phyloP scores from a whole-genome alignment of 2,329 filamentous ascomycete genomes.

The Paracoccidioides brasiliensis region DNA sequence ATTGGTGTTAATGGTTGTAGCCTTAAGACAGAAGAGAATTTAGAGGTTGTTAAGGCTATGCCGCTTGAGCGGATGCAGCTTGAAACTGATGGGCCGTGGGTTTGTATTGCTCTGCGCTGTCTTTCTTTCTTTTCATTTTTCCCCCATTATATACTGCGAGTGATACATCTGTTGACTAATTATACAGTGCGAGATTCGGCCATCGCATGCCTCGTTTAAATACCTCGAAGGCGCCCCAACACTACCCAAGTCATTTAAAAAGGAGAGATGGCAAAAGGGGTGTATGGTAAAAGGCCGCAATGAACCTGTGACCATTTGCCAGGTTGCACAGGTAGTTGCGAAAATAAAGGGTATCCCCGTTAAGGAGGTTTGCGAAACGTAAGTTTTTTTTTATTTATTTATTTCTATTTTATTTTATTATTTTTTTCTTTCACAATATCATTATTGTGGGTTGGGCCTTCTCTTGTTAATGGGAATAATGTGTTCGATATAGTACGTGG shows the following conservation, averaged over 20 bases:
- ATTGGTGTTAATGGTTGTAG: slow-evolving; percentile 96
- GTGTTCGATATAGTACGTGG: slow-evolving; percentile 45
- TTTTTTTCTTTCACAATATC: background rate
- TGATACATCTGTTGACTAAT: background rate
- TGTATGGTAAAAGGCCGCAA: slow-evolving; percentile 90
- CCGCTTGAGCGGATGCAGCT: slow-evolving; percentile 73
- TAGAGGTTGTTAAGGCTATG: slow-evolving; percentile 68
- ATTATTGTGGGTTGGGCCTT: too few species aligned
- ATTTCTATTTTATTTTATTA: background rate
- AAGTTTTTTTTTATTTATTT: slow-evolving; percentile 23
- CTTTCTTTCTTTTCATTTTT: background rate
- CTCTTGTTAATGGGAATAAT: background rate
- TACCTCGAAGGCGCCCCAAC: slow-evolving; percentile 56
- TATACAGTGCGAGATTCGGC: slow-evolving; percentile 71
- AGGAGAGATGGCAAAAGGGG: slow-evolving; percentile 84
- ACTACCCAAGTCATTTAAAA: slow-evolving; percentile 76
- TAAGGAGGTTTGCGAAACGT: slow-evolving; percentile 72
- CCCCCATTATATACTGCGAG: background rate
- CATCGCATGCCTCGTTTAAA: slow-evolving; percentile 73
- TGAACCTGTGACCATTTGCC: slow-evolving; percentile 75
- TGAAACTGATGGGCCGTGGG: slow-evolving; percentile 91
- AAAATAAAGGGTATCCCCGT: slow-evolving; percentile 67
- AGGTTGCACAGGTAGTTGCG: slow-evolving; percentile 80
- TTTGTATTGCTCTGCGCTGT: slow-evolving; percentile 15
- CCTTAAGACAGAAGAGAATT: slow-evolving; percentile 86